Evolutionary conservation across 306 rosid species (phyloP).

Genomic region (Crataegus laevigata): DNA sequence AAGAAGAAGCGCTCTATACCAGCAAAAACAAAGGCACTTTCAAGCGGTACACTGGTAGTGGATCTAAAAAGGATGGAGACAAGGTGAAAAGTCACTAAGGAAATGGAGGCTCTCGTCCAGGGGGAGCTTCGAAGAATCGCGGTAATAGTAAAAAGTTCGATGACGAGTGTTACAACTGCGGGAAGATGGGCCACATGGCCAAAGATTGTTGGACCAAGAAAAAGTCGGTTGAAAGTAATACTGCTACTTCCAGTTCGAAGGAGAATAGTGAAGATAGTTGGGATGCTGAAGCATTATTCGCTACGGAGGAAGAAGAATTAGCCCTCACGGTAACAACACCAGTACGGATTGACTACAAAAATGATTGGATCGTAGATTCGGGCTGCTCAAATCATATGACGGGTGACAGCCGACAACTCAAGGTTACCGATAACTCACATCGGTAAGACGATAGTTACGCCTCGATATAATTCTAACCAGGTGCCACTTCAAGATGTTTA

Average conservation of each 20-base stretch:
- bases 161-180: too few species aligned
- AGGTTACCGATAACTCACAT: not conserved
- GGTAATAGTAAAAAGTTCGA: too few species aligned
- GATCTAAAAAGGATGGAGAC: too few species aligned
- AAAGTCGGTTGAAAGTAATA: too few species aligned
- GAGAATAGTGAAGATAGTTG: not conserved
- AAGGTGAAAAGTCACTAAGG: too few species aligned
- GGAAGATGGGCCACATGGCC: not conserved
- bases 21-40: too few species aligned
- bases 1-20: too few species aligned
- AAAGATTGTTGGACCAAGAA: not conserved
- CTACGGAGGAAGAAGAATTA: not conserved
- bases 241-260: not conserved
- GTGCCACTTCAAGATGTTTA: too few species aligned
- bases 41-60: too few species aligned
- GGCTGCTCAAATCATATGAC: slow-evolving; percentile 5
- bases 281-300: not conserved
- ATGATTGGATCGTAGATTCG: not conserved
- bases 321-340: not conserved
- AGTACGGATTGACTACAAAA: not conserved
- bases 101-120: too few species aligned
- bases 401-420: not conserved
- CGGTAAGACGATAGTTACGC: not conserved
- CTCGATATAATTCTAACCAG: too few species aligned
- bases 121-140: too few species aligned